Evolutionary conservation across 345 rosid species (phyloP).

Genomic region (Odontarrhena argentea): DNA sequence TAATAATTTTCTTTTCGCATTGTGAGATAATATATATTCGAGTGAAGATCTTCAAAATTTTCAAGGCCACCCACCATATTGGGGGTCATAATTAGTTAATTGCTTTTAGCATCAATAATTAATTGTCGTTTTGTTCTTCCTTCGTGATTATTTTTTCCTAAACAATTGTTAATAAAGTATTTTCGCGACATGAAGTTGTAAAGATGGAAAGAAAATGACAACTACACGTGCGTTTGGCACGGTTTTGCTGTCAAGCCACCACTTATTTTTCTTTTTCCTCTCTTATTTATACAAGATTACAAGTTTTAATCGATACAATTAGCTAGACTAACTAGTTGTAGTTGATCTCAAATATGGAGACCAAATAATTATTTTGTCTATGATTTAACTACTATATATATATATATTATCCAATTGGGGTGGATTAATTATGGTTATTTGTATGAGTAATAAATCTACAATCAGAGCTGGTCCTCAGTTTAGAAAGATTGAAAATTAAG

Average conservation of each 20-base stretch:
- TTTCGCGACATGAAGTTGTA: constrained; percentile 15
- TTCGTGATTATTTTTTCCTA: neutral
- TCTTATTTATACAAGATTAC: neutral
- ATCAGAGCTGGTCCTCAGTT: no score
- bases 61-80: constrained; percentile 6
- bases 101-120: constrained; percentile 2
- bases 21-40: neutral
- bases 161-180: neutral
- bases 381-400: no score
- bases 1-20: constrained; percentile 5
- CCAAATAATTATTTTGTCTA: neutral
- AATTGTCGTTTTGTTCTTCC: constrained; percentile 25
- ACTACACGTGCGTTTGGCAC: constrained; percentile 41
- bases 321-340: neutral
- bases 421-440: no score
- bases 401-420: no score
- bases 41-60: constrained; percentile 24
- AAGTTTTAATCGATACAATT: neutral
- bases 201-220: constrained; percentile 25
- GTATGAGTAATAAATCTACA: no score
- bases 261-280: neutral
- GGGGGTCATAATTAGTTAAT: neutral
- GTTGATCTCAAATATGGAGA: neutral
- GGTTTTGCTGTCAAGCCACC: constrained; percentile 31
- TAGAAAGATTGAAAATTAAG: no score